phyloP scores from a whole-genome alignment of 2,329 filamentous ascomycete genomes.

The Alternaria sp. region DNA sequence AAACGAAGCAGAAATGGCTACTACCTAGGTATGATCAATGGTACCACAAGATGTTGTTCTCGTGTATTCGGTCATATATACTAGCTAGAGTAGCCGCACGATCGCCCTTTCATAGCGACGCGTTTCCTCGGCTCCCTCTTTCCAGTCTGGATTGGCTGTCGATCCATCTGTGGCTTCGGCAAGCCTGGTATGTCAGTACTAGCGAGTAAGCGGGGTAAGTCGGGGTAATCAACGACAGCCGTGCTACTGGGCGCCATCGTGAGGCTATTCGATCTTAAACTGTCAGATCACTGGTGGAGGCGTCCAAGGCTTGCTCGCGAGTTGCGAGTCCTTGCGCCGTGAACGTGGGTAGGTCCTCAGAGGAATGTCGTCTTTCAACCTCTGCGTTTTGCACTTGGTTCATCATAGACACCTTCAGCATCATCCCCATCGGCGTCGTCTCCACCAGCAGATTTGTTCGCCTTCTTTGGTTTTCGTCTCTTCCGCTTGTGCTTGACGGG shows the following conservation, averaged over 20 bases:
- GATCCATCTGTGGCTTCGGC: constrained; percentile 19
- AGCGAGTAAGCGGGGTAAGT: constrained; percentile 33
- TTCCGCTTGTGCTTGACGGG: constrained; percentile 32
- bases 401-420: constrained; percentile 8
- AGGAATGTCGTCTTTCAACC: constrained; percentile 9
- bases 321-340: background rate
- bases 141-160: background rate
- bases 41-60: background rate
- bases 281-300: no score
- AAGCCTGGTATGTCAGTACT: constrained; percentile 22
- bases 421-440: constrained; percentile 7
- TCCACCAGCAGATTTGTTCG: constrained; percentile 1
- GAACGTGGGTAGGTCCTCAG: background rate
- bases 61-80: background rate
- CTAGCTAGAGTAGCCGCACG: background rate
- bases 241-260: background rate
- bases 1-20: background rate
- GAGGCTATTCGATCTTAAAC: background rate
- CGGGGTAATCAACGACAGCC: constrained; percentile 8
- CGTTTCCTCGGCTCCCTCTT: background rate
- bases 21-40: background rate
- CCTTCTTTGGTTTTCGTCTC: constrained; percentile 24
- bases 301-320: background rate
- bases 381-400: constrained; percentile 26
- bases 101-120: background rate